Conservation (phyloP, 2,329 filamentous ascomycete species). For the Paracoccidioides lutzii region DNA sequence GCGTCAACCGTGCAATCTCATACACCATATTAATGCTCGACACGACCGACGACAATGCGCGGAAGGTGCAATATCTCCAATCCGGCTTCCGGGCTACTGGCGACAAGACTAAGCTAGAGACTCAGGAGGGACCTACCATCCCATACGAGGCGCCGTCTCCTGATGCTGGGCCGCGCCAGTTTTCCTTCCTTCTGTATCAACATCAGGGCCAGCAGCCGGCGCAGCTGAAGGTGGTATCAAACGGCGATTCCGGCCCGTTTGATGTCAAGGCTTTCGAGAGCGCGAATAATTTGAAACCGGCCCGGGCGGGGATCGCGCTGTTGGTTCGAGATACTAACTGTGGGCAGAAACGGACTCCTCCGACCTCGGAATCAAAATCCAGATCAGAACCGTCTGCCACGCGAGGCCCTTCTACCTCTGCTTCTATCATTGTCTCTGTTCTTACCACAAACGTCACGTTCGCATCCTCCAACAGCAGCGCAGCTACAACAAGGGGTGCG, state of each 20-base stretch:
- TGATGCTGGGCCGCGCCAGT: conserved; percentile 3
- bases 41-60: conserved; percentile 3
- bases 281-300: conserved; percentile 1
- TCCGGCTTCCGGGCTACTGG: conserved; percentile 5
- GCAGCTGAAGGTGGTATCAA: neutral
- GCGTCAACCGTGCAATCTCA: conserved; percentile 5
- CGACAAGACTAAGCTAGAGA: conserved; percentile 7
- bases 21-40: conserved; percentile 9
- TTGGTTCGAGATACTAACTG: neutral
- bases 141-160: conserved; percentile 4
- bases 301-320: neutral
- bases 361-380: neutral
- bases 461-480: no score
- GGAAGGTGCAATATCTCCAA: conserved; percentile 7
- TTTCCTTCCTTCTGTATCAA: conserved; percentile 8
- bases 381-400: neutral
- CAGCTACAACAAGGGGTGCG: no score
- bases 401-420: neutral
- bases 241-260: neutral
- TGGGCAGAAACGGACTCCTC: neutral
- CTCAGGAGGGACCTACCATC: conserved; percentile 1
- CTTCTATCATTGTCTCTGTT: no score
- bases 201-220: neutral
- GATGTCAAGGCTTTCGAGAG: conserved; percentile 1
- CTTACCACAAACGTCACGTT: no score